These are phyloP conservation scores for Candida arabinofermentans DNA, from an alignment of 805 yeast species.

Conservation along the genomic window DNA sequence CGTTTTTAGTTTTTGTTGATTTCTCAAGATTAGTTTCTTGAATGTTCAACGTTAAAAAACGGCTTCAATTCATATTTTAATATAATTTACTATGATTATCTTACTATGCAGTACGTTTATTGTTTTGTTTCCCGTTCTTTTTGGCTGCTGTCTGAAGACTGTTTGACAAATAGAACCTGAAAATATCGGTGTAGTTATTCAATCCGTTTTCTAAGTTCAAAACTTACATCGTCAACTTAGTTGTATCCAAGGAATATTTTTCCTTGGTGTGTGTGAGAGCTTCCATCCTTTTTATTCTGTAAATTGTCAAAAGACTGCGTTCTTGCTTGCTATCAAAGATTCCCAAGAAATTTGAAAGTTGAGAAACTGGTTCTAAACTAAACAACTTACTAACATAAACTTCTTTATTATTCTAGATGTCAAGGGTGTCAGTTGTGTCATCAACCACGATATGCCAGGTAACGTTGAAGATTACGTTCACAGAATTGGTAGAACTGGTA, in stretches of 20 bases:
- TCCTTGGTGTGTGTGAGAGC: background rate
- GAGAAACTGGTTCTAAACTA: background rate
- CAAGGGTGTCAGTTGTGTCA: constrained; percentile 91
- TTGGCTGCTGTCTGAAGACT: background rate
- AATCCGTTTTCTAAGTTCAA: background rate
- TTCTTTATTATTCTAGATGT: constrained; percentile 57
- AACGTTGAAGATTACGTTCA: constrained; percentile 98
- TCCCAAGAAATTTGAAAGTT: background rate
- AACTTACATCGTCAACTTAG: background rate
- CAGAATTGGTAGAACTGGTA: constrained; percentile 98
- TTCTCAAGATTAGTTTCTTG: background rate
- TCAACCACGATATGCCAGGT: constrained; percentile 97
- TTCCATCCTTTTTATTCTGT: too few relatives aligned
- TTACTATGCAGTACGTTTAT: background rate
- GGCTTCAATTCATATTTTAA: background rate
- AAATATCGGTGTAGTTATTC: constrained; percentile 2
- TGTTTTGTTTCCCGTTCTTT: background rate
- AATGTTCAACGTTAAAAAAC: background rate
- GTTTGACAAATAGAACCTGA: background rate
- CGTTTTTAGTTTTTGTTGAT: background rate
- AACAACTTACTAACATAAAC: constrained; percentile 9
- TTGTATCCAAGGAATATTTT: background rate
- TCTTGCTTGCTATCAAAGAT: background rate
- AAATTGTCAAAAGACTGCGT: too few relatives aligned
- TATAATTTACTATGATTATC: background rate